phyloP scores from a whole-genome alignment of 1,139 yeast genomes.

The Hyphopichia pseudoburtonii region DNA sequence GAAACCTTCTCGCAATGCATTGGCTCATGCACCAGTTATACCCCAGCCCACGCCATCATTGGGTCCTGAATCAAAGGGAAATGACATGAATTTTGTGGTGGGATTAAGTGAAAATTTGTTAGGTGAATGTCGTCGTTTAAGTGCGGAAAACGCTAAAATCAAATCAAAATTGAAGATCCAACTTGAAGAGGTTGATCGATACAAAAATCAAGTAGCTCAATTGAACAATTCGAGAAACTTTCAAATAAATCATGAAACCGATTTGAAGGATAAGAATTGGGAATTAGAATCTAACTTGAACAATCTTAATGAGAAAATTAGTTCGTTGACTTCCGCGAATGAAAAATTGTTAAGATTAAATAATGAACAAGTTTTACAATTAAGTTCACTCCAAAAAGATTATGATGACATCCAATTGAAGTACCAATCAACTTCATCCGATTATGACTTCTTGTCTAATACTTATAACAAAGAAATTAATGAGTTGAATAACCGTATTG shows the following conservation, averaged over 20 bases:
- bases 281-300: slow-evolving; percentile 64
- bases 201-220: slow-evolving; percentile 36
- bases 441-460: slow-evolving; percentile 32
- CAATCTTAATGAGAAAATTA: slow-evolving; percentile 47
- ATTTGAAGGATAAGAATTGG: slow-evolving; percentile 74
- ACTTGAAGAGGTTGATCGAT: slow-evolving; percentile 39
- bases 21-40: slow-evolving; percentile 17
- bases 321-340: slow-evolving; percentile 23
- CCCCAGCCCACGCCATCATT: slow-evolving; percentile 31
- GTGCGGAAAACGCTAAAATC: slow-evolving; percentile 63
- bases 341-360: slow-evolving; percentile 30
- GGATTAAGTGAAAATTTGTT: slow-evolving; percentile 80
- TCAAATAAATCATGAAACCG: slow-evolving; percentile 41
- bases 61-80: slow-evolving; percentile 50
- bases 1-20: slow-evolving; percentile 4
- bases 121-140: slow-evolving; percentile 74
- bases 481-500: slow-evolving; percentile 50
- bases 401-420: slow-evolving; percentile 50
- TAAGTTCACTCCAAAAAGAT: slow-evolving; percentile 37
- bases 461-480: slow-evolving; percentile 40
- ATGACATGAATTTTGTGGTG: slow-evolving; percentile 78
- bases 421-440: slow-evolving; percentile 37
- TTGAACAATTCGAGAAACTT: slow-evolving; percentile 32
- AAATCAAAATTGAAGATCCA: slow-evolving; percentile 41
- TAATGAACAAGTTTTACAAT: slow-evolving; percentile 32